Evolutionary conservation across 257 asterid species (phyloP).

Genomic region (Euphrasia confusa): DNA sequence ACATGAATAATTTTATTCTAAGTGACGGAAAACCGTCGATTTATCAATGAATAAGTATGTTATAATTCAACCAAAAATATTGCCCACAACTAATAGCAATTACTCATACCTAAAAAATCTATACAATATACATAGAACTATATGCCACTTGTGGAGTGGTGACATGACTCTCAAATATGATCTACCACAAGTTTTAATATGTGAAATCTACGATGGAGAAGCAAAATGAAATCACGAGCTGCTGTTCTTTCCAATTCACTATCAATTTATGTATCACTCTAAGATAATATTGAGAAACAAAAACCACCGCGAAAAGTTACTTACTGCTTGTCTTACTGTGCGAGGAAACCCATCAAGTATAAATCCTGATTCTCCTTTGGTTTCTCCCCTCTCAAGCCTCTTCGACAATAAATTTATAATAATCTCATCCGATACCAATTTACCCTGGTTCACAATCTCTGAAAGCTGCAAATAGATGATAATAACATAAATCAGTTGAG

Average conservation of each 20-base stretch:
- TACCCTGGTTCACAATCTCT: constrained; percentile 93
- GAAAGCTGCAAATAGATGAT: constrained; percentile 43
- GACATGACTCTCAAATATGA: constrained; percentile 6
- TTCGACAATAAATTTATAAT: constrained; percentile 73
- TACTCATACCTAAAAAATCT: not conserved
- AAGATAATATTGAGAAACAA: not conserved
- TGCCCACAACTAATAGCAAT: not conserved
- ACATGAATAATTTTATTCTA: not conserved
- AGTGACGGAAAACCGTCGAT: no score
- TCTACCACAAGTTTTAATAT: not conserved
- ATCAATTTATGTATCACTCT: constrained; percentile 2
- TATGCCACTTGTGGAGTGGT: constrained; percentile 6
- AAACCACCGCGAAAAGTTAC: not conserved
- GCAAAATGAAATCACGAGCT: not conserved
- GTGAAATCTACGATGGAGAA: constrained; percentile 6
- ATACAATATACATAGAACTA: not conserved
- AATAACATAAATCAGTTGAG: not conserved
- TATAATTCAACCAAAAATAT: not conserved
- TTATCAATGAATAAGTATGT: no score
- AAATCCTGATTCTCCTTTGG: constrained; percentile 12
- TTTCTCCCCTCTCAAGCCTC: constrained; percentile 74
- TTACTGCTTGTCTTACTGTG: constrained; percentile 9
- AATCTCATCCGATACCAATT: constrained; percentile 92
- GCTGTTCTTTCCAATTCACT: not conserved
- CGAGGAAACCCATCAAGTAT: constrained; percentile 14